phyloP scores from a whole-genome alignment of 495 filamentous ascomycete species.

The Aspergillus cavernicola region DNA sequence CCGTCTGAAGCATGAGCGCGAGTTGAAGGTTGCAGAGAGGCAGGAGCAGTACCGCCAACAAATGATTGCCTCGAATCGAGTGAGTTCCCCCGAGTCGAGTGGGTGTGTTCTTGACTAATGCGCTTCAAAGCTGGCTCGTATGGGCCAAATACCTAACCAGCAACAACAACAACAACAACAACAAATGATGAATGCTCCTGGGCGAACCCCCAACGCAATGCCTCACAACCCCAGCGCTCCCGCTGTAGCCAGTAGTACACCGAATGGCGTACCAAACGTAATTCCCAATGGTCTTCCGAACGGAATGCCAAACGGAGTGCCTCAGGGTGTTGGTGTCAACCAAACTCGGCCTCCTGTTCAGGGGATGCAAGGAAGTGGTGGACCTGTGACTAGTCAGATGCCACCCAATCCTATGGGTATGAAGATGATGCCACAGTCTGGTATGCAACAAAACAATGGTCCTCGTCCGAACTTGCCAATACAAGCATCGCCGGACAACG shows the following conservation, averaged over 20 bases:
- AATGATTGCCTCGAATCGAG: conserved; percentile 56
- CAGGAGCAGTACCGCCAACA: conserved; percentile 67
- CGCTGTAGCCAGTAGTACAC: conserved; percentile 25
- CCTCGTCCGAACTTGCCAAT: conserved; percentile 58
- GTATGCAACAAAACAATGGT: conserved; percentile 60
- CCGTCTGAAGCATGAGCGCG: conserved; percentile 78
- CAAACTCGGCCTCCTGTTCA: conserved; percentile 42
- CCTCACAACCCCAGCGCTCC: conserved; percentile 36
- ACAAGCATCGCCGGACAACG: conserved; percentile 49
- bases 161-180: conserved; percentile 44
- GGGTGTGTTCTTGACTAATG: conserved; percentile 15
- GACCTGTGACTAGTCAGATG: conserved; percentile 46
- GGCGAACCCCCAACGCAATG: conserved; percentile 36
- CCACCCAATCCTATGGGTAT: conserved; percentile 53
- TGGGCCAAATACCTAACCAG: conserved; percentile 42
- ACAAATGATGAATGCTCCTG: conserved; percentile 37
- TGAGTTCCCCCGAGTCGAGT: conserved; percentile 28
- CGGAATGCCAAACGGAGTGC: conserved; percentile 39
- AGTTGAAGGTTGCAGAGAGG: conserved; percentile 71
- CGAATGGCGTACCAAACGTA: conserved; percentile 40
- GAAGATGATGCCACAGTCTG: conserved; percentile 67
- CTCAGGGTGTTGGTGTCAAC: conserved; percentile 32
- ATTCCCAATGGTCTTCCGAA: conserved; percentile 37
- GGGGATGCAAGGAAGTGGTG: conserved; percentile 31
- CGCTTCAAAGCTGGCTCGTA: conserved; percentile 31